These are phyloP conservation scores for Phanerochaete carnosa DNA, from an alignment of 768 basidiomycete genomes.

Conservation along the genomic window DNA sequence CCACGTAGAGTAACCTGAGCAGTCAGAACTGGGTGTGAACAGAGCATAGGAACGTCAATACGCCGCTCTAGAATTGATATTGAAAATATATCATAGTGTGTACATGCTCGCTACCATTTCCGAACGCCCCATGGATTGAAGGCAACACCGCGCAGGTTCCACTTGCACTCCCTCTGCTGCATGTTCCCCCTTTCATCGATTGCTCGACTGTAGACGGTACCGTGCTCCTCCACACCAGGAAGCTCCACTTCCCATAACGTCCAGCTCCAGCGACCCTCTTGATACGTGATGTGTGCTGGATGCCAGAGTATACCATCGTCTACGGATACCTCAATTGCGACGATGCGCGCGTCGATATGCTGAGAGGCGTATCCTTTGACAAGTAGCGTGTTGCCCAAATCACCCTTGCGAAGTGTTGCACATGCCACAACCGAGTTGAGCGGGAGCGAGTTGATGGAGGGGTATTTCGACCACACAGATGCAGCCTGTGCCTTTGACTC, in stretches of 20 bases:
- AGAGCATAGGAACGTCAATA: too few species aligned
- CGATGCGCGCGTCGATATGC: constrained; percentile 41
- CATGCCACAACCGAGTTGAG: constrained; percentile 59
- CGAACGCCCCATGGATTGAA: constrained; percentile 31
- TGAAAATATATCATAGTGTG: too few species aligned
- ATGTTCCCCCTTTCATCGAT: constrained; percentile 41
- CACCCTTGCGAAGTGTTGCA: constrained; percentile 1
- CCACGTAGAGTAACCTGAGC: too few species aligned
- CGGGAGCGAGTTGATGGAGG: constrained; percentile 56
- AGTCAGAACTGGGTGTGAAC: too few species aligned
- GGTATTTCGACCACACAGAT: constrained; percentile 50
- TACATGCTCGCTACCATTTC: constrained; percentile 7
- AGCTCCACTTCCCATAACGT: constrained; percentile 62
- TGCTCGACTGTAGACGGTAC: constrained; percentile 45
- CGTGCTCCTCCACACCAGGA: constrained; percentile 1
- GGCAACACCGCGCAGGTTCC: constrained; percentile 71
- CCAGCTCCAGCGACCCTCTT: constrained; percentile 72
- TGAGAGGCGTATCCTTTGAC: constrained; percentile 61
- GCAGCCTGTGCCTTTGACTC: constrained; percentile 23
- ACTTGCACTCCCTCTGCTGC: constrained; percentile 48
- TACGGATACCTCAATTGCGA: constrained; percentile 48
- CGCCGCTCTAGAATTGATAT: too few species aligned
- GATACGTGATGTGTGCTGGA: constrained; percentile 51
- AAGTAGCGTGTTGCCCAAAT: not conserved
- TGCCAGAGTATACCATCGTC: constrained; percentile 54